Conservation (phyloP, 208 protist species). For the Trypanosoma boissoni region DNA sequence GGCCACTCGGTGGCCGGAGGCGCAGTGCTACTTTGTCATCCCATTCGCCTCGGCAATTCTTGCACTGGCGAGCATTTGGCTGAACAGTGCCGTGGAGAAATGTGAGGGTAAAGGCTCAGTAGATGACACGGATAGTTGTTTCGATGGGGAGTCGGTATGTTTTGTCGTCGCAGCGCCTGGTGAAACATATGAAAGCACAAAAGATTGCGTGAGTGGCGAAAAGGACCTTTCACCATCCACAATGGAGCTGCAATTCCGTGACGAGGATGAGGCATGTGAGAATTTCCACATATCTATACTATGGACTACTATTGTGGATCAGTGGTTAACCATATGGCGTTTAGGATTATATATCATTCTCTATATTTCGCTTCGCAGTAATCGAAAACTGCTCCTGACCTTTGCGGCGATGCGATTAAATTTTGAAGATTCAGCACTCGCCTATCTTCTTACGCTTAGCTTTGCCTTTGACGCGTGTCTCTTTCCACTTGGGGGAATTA, state of each 20-base stretch:
- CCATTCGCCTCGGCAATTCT: conserved; percentile 28
- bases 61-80: conserved; percentile 22
- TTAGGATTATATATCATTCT: conserved; percentile 77
- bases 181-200: not conserved
- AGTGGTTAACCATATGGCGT: conserved; percentile 69
- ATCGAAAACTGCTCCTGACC: conserved; percentile 79
- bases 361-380: conserved; percentile 57
- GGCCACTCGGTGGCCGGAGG: conserved; percentile 34
- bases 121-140: too few species aligned
- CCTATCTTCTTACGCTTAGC: conserved; percentile 61
- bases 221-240: too few species aligned
- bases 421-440: conserved; percentile 66
- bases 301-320: conserved; percentile 47
- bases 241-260: too few species aligned
- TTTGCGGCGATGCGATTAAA: conserved; percentile 59
- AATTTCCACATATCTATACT: conserved; percentile 9
- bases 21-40: conserved; percentile 57
- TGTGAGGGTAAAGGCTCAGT: not conserved
- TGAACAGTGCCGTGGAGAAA: not conserved
- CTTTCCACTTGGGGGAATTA: conserved; percentile 74
- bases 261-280: not conserved
- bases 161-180: too few species aligned
- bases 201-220: not conserved
- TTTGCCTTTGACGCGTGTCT: conserved; percentile 54
- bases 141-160: too few species aligned